Evolutionary conservation across 257 asterid species (phyloP).

Genomic region (Rhazya stricta): DNA sequence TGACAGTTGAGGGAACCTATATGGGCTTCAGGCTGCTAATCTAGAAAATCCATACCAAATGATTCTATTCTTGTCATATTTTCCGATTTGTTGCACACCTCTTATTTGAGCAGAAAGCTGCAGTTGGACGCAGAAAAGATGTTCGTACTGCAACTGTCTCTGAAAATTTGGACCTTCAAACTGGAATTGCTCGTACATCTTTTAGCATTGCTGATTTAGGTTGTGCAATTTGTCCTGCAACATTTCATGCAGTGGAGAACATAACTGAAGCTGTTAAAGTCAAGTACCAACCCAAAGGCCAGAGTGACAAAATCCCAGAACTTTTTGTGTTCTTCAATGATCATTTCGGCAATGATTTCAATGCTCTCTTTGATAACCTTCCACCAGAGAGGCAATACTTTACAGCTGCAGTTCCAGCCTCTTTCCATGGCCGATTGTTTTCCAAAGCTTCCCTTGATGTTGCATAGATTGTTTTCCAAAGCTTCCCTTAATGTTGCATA

Average conservation of each 20-base stretch:
- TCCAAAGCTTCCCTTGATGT: conserved; percentile 24
- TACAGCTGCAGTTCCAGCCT: conserved; percentile 44
- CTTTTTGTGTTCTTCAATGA: conserved; percentile 47
- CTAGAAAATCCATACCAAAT: too few relatives aligned
- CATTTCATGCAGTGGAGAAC: conserved; percentile 19
- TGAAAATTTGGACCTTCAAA: conserved; percentile 1
- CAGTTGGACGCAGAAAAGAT: neutral
- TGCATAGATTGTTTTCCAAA: conserved; percentile 18
- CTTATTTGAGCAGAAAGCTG: neutral
- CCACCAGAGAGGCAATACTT: conserved; percentile 31
- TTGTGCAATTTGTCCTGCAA: neutral
- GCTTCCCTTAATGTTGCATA: conserved; percentile 19
- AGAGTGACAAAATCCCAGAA: conserved; percentile 19
- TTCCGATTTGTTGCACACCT: neutral
- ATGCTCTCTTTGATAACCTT: conserved; percentile 40
- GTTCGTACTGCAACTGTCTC: conserved; percentile 3
- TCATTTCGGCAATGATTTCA: conserved; percentile 44
- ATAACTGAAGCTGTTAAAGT: conserved; percentile 25
- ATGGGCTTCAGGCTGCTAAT: too few relatives aligned
- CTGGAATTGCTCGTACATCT: neutral
- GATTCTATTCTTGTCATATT: too few relatives aligned
- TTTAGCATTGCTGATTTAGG: conserved; percentile 11
- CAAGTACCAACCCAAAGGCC: neutral
- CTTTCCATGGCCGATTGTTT: conserved; percentile 31
- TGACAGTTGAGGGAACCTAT: too few relatives aligned